Conservation (phyloP, 2,329 filamentous ascomycete species). For the Stachybotrys echinatus region DNA sequence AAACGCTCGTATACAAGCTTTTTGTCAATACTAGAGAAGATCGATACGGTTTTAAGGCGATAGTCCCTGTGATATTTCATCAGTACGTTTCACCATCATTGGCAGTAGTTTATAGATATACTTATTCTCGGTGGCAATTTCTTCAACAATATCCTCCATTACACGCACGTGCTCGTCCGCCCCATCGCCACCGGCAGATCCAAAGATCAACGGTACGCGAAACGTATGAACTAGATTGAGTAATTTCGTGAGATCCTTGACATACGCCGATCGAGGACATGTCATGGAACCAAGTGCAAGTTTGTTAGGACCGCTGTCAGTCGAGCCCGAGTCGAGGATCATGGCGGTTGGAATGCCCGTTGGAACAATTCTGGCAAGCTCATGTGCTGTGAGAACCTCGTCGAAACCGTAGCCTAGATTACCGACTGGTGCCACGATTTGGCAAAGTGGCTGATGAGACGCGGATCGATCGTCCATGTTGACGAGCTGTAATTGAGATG, state of each 20-base stretch:
- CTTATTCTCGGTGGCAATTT: slow-evolving; percentile 21
- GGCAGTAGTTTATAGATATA: neutral
- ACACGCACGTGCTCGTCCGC: slow-evolving; percentile 35
- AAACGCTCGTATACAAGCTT: slow-evolving; percentile 20
- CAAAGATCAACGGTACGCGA: slow-evolving; percentile 33
- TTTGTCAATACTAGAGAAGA: slow-evolving; percentile 34
- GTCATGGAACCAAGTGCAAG: slow-evolving; percentile 35
- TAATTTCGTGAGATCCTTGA: slow-evolving; percentile 33
- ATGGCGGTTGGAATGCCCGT: slow-evolving; percentile 24
- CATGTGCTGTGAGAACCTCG: slow-evolving; percentile 17
- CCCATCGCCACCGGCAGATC: slow-evolving; percentile 43
- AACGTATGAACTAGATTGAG: slow-evolving; percentile 25
- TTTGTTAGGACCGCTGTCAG: slow-evolving; percentile 32
- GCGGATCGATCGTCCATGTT: too few species aligned
- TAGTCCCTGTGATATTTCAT: slow-evolving; percentile 6
- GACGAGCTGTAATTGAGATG: too few species aligned
- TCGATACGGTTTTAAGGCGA: slow-evolving; percentile 25
- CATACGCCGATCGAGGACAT: slow-evolving; percentile 31
- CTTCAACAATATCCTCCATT: slow-evolving; percentile 32
- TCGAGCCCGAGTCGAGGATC: slow-evolving; percentile 29
- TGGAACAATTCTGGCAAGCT: slow-evolving; percentile 18
- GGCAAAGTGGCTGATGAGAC: slow-evolving; percentile 16
- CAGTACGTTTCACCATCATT: neutral
- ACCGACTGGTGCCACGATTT: slow-evolving; percentile 40
- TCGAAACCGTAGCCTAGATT: slow-evolving; percentile 46